These are phyloP conservation scores for Dionaea muscipula DNA, from an alignment of 179 eudicot genomes.

Conservation along the genomic window DNA sequence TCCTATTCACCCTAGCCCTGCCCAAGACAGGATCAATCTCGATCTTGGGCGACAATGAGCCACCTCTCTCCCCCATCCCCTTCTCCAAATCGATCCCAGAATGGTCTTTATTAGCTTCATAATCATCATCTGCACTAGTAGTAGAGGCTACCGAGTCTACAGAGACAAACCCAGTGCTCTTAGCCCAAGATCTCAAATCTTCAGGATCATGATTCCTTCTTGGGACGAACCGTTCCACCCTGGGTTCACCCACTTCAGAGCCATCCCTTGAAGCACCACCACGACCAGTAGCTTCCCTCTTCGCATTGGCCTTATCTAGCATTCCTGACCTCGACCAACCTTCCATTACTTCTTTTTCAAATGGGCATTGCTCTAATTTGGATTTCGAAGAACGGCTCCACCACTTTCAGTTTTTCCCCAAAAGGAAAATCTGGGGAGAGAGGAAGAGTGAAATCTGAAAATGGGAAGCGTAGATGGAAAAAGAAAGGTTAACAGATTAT, in stretches of 20 bases:
- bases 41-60: constrained; percentile 37
- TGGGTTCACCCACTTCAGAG: constrained; percentile 11
- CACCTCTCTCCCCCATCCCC: constrained; percentile 28
- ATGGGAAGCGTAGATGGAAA: no score
- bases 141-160: constrained; percentile 36
- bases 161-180: constrained; percentile 83
- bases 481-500: no score
- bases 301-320: constrained; percentile 19
- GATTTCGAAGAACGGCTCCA: neutral
- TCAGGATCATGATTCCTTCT: constrained; percentile 57
- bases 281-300: no score
- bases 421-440: no score
- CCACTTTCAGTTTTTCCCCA: no score
- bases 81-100: constrained; percentile 38
- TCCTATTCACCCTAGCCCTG: constrained; percentile 30
- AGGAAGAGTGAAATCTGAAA: no score
- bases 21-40: constrained; percentile 66
- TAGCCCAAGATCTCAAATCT: constrained; percentile 88
- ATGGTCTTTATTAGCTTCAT: constrained; percentile 15
- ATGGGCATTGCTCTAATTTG: constrained; percentile 13
- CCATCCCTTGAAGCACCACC: constrained; percentile 15
- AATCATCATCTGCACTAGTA: constrained; percentile 15
- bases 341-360: constrained; percentile 35
- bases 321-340: constrained; percentile 48
- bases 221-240: constrained; percentile 53